phyloP scores from a whole-genome alignment of 768 basidiomycete genomes.

The Lactarius akahatsu region DNA sequence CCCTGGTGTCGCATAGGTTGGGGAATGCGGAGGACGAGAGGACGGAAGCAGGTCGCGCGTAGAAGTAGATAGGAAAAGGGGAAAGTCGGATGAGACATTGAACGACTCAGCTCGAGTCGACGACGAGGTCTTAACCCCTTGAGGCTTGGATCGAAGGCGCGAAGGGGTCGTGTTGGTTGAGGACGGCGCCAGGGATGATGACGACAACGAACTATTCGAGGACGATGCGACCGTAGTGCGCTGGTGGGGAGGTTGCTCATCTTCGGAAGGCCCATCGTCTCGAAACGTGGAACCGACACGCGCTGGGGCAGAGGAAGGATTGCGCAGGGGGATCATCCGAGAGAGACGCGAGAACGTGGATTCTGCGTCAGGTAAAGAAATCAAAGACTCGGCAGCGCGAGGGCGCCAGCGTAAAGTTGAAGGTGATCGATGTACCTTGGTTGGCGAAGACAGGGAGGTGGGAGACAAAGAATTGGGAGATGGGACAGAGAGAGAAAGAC shows the following conservation, averaged over 20 bases:
- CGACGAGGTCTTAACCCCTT: background rate
- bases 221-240: slow-evolving; percentile 4
- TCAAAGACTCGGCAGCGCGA: slow-evolving; percentile 1
- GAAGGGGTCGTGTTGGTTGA: background rate
- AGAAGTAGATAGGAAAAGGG: slow-evolving; percentile 26
- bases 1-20: slow-evolving; percentile 23
- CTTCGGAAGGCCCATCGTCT: slow-evolving; percentile 8
- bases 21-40: slow-evolving; percentile 21
- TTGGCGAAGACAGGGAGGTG: slow-evolving; percentile 24
- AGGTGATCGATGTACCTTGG: slow-evolving; percentile 9
- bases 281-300: background rate
- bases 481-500: slow-evolving; percentile 35
- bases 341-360: slow-evolving; percentile 4
- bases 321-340: too few species aligned
- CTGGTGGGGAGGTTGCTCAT: background rate
- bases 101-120: slow-evolving; percentile 10
- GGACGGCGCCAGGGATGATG: background rate
- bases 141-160: background rate
- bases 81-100: slow-evolving; percentile 28
- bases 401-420: background rate
- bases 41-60: slow-evolving; percentile 24
- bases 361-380: slow-evolving; percentile 12
- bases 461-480: background rate
- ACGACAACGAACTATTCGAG: background rate
- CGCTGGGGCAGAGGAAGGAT: slow-evolving; percentile 20